Evolutionary conservation across 78 protist species (phyloP), one percentile per base, ranked within the genome.

Genomic region (Isochrysis galbana): DNA sequence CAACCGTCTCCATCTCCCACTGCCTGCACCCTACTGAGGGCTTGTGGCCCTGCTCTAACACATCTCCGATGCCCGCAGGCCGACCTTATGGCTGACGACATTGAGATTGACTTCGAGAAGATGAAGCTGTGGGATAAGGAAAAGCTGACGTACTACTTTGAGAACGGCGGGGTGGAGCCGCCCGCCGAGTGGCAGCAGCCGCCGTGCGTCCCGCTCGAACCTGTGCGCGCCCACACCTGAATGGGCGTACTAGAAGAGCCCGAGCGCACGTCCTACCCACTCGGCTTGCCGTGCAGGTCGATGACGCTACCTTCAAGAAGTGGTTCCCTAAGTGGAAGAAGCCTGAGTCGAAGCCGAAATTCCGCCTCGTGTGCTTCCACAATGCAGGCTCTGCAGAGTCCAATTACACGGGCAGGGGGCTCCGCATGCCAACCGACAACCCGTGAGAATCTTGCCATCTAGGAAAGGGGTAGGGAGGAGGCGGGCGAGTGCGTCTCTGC

Each of bases 351-450:
- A 61, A 4, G 2, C 80, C 80, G 23, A 70, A 70, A 41, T 70
- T 70, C 80, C 80, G 80, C 39, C 2, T 70, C 39, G 84, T 77
- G 34, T 77, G 84, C 84, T 77, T 77, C 84, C 84, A 77, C 84
- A 39, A 34, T 29, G 84, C 84, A 2, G 84, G 84, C 47, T 17
- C 34, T 29, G 84, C 84, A 25, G 84, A 77, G 46, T 39, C 47
- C 29, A 39, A 23, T n/a, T 77, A 21, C 5, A 39, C 47, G n/a
- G 84, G 84, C 47, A 36, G 23, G 34, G 84, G 84, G 29, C 47
- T 77, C 48, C 84, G 84, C 41, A 7, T 34, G 80, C 80, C 80
- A 21, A 70, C 2, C 41, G 42, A 29, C 80, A 70, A 70, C 41
- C 41, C 80, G 41, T 70, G 61, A 51, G 61, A n/a, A n/a, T n/a